phyloP scores from a whole-genome alignment of 2,329 filamentous ascomycete species.

The Pyrenophora graminea region DNA sequence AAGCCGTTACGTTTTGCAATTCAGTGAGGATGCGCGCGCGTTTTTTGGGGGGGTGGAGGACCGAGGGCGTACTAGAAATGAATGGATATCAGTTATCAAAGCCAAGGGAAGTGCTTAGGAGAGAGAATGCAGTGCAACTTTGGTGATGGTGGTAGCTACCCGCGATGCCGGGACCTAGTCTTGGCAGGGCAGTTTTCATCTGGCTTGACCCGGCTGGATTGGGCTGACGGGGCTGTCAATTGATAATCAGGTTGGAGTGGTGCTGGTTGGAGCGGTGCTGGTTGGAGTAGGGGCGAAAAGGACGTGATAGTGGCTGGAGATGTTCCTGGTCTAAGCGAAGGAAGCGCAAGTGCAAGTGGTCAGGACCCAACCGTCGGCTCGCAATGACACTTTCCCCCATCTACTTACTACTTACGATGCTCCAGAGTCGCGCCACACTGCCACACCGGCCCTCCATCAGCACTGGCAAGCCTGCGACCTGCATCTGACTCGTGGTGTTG shows the following conservation, averaged over 20 bases:
- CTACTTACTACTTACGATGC: conserved; percentile 5
- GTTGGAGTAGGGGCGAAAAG: background rate
- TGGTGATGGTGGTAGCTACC: conserved; percentile 3
- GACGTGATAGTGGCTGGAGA: conserved; percentile 19
- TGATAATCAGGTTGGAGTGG: background rate
- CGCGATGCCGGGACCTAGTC: conserved; percentile 3
- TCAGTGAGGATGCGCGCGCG: too few relatives aligned
- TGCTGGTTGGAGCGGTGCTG: background rate
- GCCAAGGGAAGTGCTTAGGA: background rate
- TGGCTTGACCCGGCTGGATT: conserved; percentile 2
- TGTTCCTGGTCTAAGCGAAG: conserved; percentile 19
- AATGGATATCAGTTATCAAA: background rate
- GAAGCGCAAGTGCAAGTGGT: conserved; percentile 8
- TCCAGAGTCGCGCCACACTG: conserved; percentile 13
- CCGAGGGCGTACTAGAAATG: too few relatives aligned
- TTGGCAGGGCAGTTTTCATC: conserved; percentile 2
- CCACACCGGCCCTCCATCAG: conserved; percentile 8
- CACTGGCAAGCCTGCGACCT: conserved; percentile 13
- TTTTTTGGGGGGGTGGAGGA: too few relatives aligned
- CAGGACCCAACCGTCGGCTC: conserved; percentile 12
- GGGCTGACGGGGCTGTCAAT: conserved; percentile 3
- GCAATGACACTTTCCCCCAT: conserved; percentile 9
- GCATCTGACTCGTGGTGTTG: conserved; percentile 20
- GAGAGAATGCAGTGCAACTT: conserved; percentile 5
- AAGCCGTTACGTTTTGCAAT: background rate